Evolutionary conservation across 1,284 basidiomycete species (phyloP), one percentile per base, ranked within the genome.

Genomic region (Marasmius fiardii): DNA sequence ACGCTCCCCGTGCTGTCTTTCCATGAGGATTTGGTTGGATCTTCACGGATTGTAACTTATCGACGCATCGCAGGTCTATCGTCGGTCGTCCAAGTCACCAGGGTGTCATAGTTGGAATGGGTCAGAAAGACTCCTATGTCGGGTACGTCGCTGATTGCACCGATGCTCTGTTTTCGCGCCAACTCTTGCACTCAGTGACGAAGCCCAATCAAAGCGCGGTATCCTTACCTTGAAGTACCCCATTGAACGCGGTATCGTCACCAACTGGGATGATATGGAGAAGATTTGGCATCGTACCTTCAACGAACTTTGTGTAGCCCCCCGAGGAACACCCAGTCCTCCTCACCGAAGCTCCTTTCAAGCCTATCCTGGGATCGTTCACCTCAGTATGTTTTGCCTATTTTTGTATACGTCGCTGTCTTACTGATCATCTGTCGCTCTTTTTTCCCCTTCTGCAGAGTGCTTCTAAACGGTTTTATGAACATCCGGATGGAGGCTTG

Each of bases 201-300:
- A 94, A 74, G 92, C 91, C 43, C 92, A 93, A 75, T 90, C 35
- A n/a, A 94, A 94, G 81, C 89, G 92, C 79, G 92, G 92, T 86
- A 92, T n/a, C n/a, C n/a, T n/a, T n/a, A n/a, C n/a, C n/a, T n/a
- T n/a, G n/a, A n/a, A n/a, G n/a, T n/a, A n/a, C n/a, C n/a, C n/a
- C n/a, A n/a, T n/a, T n/a, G n/a, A n/a, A n/a, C n/a, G n/a, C n/a
- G n/a, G n/a, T n/a, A n/a, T n/a, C n/a, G n/a, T n/a, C n/a, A n/a
- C n/a, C n/a, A n/a, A n/a, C n/a, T n/a, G n/a, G n/a, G n/a, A n/a
- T n/a, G n/a, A n/a, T n/a, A n/a, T n/a, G n/a, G n/a, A n/a, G n/a
- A n/a, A n/a, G n/a, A n/a, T n/a, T n/a, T n/a, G n/a, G n/a, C n/a
- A n/a, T n/a, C n/a, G 90, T 78, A 90, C 88, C 58, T 90, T 90